Evolutionary conservation across 169 alveolate genomes (phyloP).

Genomic region (Miamiensis avidus): DNA sequence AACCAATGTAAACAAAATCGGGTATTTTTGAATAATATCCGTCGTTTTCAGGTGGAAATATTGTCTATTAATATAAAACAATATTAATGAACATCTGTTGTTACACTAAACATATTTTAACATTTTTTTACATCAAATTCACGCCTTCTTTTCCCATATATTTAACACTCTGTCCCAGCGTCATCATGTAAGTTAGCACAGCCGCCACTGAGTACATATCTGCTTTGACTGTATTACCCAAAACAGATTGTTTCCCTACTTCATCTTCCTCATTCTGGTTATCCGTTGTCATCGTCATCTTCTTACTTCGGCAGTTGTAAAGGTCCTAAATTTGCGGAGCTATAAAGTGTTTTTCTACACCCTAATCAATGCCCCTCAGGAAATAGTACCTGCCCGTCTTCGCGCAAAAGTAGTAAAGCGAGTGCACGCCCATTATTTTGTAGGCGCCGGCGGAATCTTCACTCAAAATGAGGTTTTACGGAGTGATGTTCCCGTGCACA

Average conservation of each 20-base stretch:
- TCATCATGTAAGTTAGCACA: neutral
- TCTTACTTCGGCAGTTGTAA: too few species aligned
- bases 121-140: too few species aligned
- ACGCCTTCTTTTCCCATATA: neutral
- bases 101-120: too few species aligned
- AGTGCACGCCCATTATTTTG: neutral
- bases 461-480: neutral
- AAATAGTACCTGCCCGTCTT: neutral
- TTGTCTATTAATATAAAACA: too few species aligned
- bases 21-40: too few species aligned
- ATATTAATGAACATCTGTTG: too few species aligned
- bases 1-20: too few species aligned
- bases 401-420: too few species aligned
- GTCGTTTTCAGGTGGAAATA: too few species aligned
- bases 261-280: neutral
- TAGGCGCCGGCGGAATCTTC: neutral
- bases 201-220: neutral
- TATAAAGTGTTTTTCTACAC: neutral
- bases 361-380: neutral
- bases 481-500: neutral
- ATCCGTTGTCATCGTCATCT: too few species aligned
- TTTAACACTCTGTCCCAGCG: neutral
- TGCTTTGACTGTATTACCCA: neutral
- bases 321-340: too few species aligned
- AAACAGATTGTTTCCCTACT: neutral